Conservation (phyloP, 106 monocot species). For the Chionographis japonica region DNA sequence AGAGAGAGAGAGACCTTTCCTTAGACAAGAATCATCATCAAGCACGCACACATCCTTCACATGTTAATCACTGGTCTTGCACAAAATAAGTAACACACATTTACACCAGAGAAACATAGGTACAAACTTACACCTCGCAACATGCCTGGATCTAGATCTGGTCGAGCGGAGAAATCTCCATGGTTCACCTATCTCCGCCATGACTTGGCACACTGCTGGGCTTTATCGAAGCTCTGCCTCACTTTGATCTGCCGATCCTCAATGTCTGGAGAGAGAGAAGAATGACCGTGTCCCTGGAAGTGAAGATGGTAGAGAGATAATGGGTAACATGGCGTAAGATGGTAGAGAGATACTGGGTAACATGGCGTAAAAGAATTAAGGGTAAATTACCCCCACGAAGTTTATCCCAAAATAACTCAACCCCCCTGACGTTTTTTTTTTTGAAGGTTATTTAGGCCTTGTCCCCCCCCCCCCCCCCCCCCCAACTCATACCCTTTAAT, state of each 20-base stretch:
- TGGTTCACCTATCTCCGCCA: slow-evolving; percentile 5
- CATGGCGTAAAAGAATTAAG: neutral
- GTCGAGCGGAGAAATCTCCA: neutral
- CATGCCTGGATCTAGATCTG: neutral
- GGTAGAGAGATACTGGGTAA: neutral
- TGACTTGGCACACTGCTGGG: slow-evolving; percentile 6
- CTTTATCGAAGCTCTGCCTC: slow-evolving; percentile 22
- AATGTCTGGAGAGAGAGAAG: slow-evolving; percentile 62
- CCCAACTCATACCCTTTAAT: too few relatives aligned
- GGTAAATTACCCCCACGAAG: neutral
- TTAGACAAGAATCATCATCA: too few relatives aligned
- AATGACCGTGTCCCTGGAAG: slow-evolving; percentile 67
- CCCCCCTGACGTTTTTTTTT: too few relatives aligned
- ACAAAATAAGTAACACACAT: too few relatives aligned
- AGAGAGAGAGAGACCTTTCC: too few relatives aligned
- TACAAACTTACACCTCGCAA: neutral
- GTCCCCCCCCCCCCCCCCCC: too few relatives aligned
- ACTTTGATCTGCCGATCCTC: slow-evolving; percentile 35
- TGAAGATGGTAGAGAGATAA: slow-evolving; percentile 1
- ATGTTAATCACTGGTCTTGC: too few relatives aligned
- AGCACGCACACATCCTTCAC: too few relatives aligned
- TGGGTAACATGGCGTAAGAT: neutral
- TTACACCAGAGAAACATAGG: too few relatives aligned
- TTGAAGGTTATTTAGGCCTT: too few relatives aligned
- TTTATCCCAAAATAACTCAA: too few relatives aligned